A percentile compares a stretch with the other conserved stretches of the same genome.
Evolutionary conservation across 768 basidiomycete species (phyloP).

Genomic region (Tulasnella sp.): DNA sequence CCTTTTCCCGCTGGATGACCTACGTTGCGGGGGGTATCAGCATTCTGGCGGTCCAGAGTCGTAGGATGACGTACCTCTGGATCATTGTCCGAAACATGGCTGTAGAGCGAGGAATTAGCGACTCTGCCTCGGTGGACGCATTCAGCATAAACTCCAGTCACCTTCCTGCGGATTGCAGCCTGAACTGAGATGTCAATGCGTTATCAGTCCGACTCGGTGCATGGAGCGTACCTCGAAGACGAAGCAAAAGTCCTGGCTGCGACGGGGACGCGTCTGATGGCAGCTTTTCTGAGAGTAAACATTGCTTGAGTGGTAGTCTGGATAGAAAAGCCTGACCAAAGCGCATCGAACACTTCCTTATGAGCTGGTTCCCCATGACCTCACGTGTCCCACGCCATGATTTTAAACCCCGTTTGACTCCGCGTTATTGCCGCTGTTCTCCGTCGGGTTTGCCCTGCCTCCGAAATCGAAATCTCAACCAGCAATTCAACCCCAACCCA

Average conservation of each 20-base stretch:
- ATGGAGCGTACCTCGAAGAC: background rate
- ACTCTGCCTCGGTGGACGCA: background rate
- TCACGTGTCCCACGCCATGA: too few relatives aligned
- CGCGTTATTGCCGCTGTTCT: too few relatives aligned
- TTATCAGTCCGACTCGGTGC: background rate
- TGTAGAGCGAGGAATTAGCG: background rate
- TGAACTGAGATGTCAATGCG: background rate
- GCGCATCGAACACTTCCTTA: conserved; percentile 8
- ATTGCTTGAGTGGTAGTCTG: background rate
- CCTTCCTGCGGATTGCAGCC: conserved; percentile 1
- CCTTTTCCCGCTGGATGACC: conserved; percentile 8
- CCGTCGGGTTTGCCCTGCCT: conserved; percentile 3
- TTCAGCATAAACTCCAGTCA: background rate
- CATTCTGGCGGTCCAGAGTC: background rate
- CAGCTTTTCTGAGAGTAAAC: background rate
- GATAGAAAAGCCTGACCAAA: background rate
- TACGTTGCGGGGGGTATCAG: background rate
- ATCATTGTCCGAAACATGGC: conserved; percentile 8
- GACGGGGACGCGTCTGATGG: background rate
- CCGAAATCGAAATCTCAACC: conserved; percentile 7
- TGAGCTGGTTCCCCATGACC: background rate
- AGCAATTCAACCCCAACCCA: background rate
- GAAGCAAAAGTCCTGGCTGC: background rate
- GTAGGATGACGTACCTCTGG: background rate
- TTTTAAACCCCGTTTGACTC: too few relatives aligned